A percentile compares a stretch with the other conserved stretches of the same genome.
Evolutionary conservation across 257 asterid species (phyloP).

Genomic region (Solanum lycopersicoides): DNA sequence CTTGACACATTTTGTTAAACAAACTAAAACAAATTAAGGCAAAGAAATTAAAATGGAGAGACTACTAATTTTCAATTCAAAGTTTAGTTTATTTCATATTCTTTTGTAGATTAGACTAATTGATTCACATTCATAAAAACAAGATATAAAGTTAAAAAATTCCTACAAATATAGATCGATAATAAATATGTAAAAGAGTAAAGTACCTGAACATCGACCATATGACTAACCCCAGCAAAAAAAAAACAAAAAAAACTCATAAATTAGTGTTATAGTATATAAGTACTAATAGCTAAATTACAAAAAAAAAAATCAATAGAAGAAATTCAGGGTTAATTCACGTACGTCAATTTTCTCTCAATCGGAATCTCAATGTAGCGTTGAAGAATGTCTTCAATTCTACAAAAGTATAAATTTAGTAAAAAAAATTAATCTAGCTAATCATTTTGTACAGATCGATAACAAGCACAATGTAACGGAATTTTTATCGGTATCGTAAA

Average conservation of each 20-base stretch:
- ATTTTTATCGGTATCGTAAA: not conserved
- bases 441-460: not conserved
- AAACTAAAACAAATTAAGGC: no score
- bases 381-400: constrained; percentile 41
- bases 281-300: not conserved
- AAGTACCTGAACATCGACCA: constrained; percentile 40
- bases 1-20: not conserved
- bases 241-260: not conserved
- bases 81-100: not conserved
- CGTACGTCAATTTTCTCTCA: constrained; percentile 33
- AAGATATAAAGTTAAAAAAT: not conserved
- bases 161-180: not conserved
- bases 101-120: not conserved
- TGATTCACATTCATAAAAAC: not conserved
- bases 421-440: not conserved
- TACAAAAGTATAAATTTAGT: not conserved
- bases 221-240: constrained; percentile 18
- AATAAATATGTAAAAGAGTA: not conserved
- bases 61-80: not conserved
- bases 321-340: not conserved
- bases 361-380: constrained; percentile 30
- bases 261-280: not conserved
- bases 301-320: no score
- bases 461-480: not conserved
- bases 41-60: not conserved